phyloP scores from a whole-genome alignment of 148 eudicot species.

The Arctostaphylos glauca region DNA sequence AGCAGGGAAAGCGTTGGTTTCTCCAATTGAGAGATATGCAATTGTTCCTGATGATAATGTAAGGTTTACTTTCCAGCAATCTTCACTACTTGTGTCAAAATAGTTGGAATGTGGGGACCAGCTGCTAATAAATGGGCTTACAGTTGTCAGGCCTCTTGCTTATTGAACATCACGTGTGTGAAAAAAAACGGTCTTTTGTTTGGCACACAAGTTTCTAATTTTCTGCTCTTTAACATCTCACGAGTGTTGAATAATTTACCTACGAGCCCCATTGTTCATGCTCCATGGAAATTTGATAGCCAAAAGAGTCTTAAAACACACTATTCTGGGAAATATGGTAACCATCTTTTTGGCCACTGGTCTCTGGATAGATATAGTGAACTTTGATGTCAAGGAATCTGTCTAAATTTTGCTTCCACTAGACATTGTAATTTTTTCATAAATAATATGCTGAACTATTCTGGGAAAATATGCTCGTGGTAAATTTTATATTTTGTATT shows the following conservation, averaged over 20 bases:
- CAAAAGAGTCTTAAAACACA: neutral
- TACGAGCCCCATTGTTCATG: neutral
- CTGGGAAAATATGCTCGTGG: neutral
- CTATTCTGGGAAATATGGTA: neutral
- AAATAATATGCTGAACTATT: neutral
- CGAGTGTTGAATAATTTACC: neutral
- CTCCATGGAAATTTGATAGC: neutral
- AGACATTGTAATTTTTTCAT: neutral
- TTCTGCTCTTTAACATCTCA: neutral
- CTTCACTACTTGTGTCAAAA: neutral
- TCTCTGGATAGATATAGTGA: neutral
- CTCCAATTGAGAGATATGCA: conserved; percentile 54
- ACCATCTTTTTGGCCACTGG: neutral
- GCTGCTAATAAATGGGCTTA: neutral
- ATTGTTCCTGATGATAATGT: conserved; percentile 63
- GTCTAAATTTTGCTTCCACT: neutral
- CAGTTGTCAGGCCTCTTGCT: neutral
- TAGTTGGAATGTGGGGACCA: neutral
- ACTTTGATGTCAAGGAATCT: neutral
- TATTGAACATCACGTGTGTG: neutral
- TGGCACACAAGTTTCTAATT: neutral
- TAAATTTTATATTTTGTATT: neutral
- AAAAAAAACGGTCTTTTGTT: neutral
- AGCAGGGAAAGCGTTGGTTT: conserved; percentile 47
- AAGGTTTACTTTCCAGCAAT: conserved; percentile 11